Evolutionary conservation across 495 filamentous ascomycete genomes (phyloP).

Genomic region (Aspergillus taichungensis): DNA sequence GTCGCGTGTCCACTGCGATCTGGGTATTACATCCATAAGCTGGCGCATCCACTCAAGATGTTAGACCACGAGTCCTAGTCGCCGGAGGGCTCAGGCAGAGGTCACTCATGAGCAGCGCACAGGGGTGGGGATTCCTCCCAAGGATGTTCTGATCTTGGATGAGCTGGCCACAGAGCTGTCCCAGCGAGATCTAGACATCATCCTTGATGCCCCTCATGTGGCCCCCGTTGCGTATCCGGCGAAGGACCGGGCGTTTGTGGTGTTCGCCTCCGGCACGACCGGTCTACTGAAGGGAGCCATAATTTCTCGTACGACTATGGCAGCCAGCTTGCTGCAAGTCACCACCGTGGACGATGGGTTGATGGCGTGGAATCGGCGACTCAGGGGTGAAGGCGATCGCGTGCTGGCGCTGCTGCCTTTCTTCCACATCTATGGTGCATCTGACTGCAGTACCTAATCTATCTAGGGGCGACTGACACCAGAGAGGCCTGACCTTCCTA

Average conservation of each 20-base stretch:
- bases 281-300: constrained; percentile 82
- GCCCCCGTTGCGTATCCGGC: constrained; percentile 22
- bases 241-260: constrained; percentile 47
- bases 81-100: constrained; percentile 55
- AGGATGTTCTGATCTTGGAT: constrained; percentile 42
- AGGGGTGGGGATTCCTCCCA: constrained; percentile 49
- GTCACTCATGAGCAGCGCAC: constrained; percentile 51
- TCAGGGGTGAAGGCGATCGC: constrained; percentile 50
- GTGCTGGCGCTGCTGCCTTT: constrained; percentile 73
- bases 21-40: constrained; percentile 64
- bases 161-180: too few relatives aligned
- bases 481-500: constrained; percentile 40
- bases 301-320: constrained; percentile 67
- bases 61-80: constrained; percentile 58
- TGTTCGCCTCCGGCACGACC: constrained; percentile 78
- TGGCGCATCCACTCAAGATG: constrained; percentile 73
- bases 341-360: constrained; percentile 47
- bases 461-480: background rate
- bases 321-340: constrained; percentile 51
- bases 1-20: constrained; percentile 74
- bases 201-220: constrained; percentile 1
- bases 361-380: constrained; percentile 41
- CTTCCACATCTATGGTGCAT: constrained; percentile 74
- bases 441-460: background rate
- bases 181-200: too few relatives aligned